Percentiles rank a stretch among this genome's conserved stretches.
Conservation (phyloP, 2,329 filamentous ascomycete species). For the Trematosphaeria pertusa region DNA sequence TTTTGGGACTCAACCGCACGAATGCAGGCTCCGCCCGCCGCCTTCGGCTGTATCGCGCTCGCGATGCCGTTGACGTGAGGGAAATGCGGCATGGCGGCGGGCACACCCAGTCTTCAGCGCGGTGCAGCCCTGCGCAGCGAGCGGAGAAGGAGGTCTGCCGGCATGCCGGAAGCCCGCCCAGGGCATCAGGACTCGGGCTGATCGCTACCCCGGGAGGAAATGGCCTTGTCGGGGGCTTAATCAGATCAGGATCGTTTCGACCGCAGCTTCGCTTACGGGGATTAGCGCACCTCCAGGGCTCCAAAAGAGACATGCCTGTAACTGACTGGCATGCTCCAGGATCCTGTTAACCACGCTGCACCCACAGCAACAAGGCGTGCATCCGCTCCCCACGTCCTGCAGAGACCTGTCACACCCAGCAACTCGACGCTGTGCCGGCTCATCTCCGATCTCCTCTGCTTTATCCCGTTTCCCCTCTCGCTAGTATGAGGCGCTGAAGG, state of each 20-base stretch:
- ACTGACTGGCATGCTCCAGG: background rate
- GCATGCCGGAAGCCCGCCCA: background rate
- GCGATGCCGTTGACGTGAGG: too few relatives aligned
- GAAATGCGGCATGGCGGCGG: too few relatives aligned
- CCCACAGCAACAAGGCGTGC: conserved; percentile 1
- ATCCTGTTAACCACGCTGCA: background rate
- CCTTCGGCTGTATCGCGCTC: too few relatives aligned
- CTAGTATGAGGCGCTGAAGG: background rate
- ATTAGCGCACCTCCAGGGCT: too few relatives aligned
- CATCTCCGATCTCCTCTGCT: conserved; percentile 51
- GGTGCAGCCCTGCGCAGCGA: too few relatives aligned
- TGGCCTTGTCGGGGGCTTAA: background rate
- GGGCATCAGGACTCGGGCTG: background rate
- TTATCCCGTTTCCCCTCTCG: conserved; percentile 30
- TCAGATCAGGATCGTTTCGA: background rate
- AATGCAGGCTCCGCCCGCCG: too few relatives aligned
- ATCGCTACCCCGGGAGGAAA: background rate
- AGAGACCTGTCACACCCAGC: conserved; percentile 31
- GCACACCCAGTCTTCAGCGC: too few relatives aligned
- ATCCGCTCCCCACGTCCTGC: conserved; percentile 13
- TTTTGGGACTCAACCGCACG: too few relatives aligned
- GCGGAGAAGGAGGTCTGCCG: background rate
- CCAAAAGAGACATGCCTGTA: background rate
- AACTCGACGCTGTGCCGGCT: conserved; percentile 27
- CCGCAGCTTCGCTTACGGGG: too few relatives aligned